Percentiles rank a stretch among this genome's conserved stretches.
These are phyloP conservation scores for Microdochium nivale DNA, from an alignment of 2,329 filamentous ascomycete genomes.

Conservation along the genomic window DNA sequence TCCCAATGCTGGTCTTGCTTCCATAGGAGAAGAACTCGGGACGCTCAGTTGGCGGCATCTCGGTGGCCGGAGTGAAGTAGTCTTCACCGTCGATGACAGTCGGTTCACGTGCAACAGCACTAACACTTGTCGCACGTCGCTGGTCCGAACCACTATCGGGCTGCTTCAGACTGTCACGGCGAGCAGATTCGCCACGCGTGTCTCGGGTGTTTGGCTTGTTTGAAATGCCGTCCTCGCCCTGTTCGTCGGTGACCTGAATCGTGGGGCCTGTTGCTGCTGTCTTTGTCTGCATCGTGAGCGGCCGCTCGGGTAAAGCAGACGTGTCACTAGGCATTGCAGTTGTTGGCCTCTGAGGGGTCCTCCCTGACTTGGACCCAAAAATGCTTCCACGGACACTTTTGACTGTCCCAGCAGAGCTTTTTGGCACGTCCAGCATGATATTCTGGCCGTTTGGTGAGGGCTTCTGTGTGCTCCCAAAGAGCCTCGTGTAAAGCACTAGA, in stretches of 20 bases:
- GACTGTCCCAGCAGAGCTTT: constrained; percentile 62
- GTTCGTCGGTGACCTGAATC: constrained; percentile 70
- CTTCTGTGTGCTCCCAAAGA: constrained; percentile 58
- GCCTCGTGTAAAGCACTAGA: constrained; percentile 67
- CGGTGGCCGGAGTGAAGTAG: constrained; percentile 39
- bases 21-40: constrained; percentile 35
- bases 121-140: constrained; percentile 34
- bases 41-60: constrained; percentile 22
- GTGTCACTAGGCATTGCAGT: constrained; percentile 22
- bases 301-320: constrained; percentile 21
- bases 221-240: constrained; percentile 30
- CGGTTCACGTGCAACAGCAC: constrained; percentile 26
- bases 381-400: constrained; percentile 67
- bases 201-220: constrained; percentile 27
- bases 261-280: constrained; percentile 53
- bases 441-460: constrained; percentile 24
- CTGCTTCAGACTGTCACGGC: constrained; percentile 44
- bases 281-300: constrained; percentile 35
- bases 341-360: constrained; percentile 23
- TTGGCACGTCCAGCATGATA: constrained; percentile 45
- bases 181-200: constrained; percentile 36
- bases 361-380: constrained; percentile 55
- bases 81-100: constrained; percentile 41
- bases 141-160: constrained; percentile 40
- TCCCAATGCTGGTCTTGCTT: constrained; percentile 28